Base-by-base conservation (phyloP, 805 yeast genomes). In the Clavispora phyllophila region DNA sequence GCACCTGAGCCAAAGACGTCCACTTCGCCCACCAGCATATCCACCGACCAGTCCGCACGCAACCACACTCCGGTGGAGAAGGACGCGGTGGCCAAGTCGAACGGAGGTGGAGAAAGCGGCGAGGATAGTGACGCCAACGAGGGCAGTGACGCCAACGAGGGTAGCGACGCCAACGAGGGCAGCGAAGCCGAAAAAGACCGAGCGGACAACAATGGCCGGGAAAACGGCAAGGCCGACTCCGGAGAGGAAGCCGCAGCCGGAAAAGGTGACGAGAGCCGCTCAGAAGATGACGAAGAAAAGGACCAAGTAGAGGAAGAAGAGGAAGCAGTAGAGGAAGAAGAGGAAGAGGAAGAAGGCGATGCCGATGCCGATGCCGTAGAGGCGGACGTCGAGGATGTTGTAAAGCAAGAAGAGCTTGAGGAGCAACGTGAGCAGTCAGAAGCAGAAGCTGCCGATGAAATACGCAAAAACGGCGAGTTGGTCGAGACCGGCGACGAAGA, bases 401-500 rank as follows among this genome's bases (percentile, higher is more conserved):
- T 37, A 14, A 37, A 37, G 34, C 40, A 37, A 25, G 41, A 31
- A 18, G 36, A 31, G 23, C 37, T 22, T 5, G 37, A 35, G 6
- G 37, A 23, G 24, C 37, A 35, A n/a, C 19, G 18, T 9, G 39
- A 36, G 32, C 39, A 36, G 18, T 15, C 17, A 18, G 45, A 42
- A 13, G 42, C 36, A 7, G 41, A 41, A n/a, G 48, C 31, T 9
- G 40, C 15, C 13, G 36, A 14, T n/a, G 44, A 9, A 18, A 9
- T 3, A 13, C 25, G 15, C 10, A 5, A 19, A 19, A 33, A n/a
- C 25, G 25, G 25, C 25, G 36, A 32, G 14, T 18, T 19, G 13
- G 35, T 22, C 25, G 36, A 33, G 17, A 19, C 36, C 10, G 36
- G 25, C 17, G 25, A 20, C 17, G 36, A 22, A 13, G 36, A 33